These are phyloP conservation scores for Colletotrichum siamense DNA, from an alignment of 2,329 filamentous ascomycete genomes.

Conservation along the genomic window DNA sequence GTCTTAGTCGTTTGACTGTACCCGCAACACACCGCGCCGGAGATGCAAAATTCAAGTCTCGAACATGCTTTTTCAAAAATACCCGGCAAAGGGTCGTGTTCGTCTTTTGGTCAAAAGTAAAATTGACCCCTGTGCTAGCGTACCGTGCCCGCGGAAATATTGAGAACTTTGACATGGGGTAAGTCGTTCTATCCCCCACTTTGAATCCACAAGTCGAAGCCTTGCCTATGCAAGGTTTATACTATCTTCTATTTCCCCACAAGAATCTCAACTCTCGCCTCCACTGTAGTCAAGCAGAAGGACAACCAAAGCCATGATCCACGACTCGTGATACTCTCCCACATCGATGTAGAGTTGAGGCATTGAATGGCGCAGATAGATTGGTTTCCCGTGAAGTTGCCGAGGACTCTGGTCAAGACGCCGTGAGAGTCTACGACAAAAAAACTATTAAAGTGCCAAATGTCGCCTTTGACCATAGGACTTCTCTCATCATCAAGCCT, in stretches of 20 bases:
- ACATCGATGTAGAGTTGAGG: neutral
- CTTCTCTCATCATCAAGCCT: neutral
- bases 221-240: neutral
- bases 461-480: neutral
- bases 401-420: neutral
- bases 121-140: neutral
- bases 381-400: neutral
- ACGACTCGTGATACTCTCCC: neutral
- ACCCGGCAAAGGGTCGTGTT: neutral
- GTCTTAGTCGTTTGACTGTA: neutral
- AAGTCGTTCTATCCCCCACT: neutral
- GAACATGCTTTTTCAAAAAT: neutral
- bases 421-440: neutral
- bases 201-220: neutral
- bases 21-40: neutral
- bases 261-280: neutral
- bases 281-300: neutral
- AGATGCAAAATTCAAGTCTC: neutral
- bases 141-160: neutral
- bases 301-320: neutral
- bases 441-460: neutral
- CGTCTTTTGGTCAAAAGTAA: neutral
- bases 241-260: neutral
- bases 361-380: neutral
- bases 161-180: neutral